A percentile compares a stretch with the other conserved stretches of the same genome.
Evolutionary conservation across 164 flowering plant species (phyloP).

Genomic region (Houttuynia cordata): DNA sequence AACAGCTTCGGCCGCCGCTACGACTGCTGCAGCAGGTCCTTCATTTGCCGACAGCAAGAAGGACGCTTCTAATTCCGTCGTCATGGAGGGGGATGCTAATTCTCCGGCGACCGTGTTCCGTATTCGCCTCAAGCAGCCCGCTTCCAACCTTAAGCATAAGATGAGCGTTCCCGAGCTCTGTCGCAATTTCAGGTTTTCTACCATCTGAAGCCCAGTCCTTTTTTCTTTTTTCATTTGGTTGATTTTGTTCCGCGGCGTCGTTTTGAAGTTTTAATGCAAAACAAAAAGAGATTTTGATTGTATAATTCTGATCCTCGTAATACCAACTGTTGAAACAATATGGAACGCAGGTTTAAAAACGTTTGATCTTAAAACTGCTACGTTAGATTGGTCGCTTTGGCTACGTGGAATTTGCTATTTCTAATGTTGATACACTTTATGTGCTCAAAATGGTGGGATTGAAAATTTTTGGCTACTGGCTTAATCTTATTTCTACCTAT

Average conservation of each 20-base stretch:
- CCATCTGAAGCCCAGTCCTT: background rate
- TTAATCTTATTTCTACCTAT: background rate
- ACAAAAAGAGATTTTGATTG: too few relatives aligned
- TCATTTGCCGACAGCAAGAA: background rate
- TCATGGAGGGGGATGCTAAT: constrained; percentile 27
- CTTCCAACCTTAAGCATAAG: constrained; percentile 69
- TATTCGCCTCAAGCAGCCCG: constrained; percentile 75
- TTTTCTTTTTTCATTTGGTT: too few relatives aligned
- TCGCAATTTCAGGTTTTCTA: constrained; percentile 67
- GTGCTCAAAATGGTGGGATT: background rate
- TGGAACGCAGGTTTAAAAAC: too few relatives aligned
- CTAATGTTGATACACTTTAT: background rate
- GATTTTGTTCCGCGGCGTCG: too few relatives aligned
- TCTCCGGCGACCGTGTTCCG: constrained; percentile 71
- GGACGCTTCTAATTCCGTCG: background rate
- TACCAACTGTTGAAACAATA: too few relatives aligned
- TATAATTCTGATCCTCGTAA: too few relatives aligned
- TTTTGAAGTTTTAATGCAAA: too few relatives aligned
- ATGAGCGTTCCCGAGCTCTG: constrained; percentile 99
- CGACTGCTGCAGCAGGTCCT: too few relatives aligned
- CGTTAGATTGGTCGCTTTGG: too few relatives aligned
- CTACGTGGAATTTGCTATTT: too few relatives aligned
- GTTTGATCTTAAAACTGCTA: too few relatives aligned
- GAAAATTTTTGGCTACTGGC: background rate
- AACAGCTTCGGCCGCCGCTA: background rate